phyloP scores from a whole-genome alignment of 208 protist species.

The Porcisia hertigi region DNA sequence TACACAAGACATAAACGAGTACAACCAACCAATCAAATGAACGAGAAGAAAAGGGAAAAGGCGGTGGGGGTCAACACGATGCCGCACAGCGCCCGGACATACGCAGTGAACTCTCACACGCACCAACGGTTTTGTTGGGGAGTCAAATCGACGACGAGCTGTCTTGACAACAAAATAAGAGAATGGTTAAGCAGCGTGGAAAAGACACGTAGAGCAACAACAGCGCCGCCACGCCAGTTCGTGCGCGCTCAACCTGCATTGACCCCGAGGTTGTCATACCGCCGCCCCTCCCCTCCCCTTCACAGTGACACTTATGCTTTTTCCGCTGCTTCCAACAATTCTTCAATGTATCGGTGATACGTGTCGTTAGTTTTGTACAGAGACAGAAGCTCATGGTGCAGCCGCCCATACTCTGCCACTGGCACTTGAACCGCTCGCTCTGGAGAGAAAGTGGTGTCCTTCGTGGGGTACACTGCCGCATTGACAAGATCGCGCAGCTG shows the following conservation, averaged over 20 bases:
- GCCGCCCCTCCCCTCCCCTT: background rate
- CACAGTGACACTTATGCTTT: background rate
- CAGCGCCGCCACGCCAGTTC: background rate
- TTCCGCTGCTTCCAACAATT: slow-evolving; percentile 22
- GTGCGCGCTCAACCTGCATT: background rate
- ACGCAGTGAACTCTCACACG: background rate
- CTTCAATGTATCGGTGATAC: slow-evolving; percentile 28
- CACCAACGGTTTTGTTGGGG: too few relatives aligned
- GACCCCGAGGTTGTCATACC: background rate
- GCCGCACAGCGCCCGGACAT: background rate
- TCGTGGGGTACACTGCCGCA: background rate
- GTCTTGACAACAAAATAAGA: background rate
- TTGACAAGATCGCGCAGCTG: slow-evolving; percentile 11
- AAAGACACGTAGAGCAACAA: background rate
- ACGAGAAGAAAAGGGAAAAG: too few relatives aligned
- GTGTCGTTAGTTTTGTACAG: slow-evolving; percentile 37
- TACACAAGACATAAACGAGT: background rate
- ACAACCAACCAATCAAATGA: background rate
- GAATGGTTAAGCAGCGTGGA: background rate
- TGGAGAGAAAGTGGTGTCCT: background rate
- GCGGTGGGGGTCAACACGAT: background rate
- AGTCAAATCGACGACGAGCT: background rate
- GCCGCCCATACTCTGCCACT: slow-evolving; percentile 19
- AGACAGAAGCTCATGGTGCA: slow-evolving; percentile 31
- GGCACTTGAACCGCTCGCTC: slow-evolving; percentile 19